Conservation (phyloP, 306 rosid genomes). For the Trifolium repens region DNA sequence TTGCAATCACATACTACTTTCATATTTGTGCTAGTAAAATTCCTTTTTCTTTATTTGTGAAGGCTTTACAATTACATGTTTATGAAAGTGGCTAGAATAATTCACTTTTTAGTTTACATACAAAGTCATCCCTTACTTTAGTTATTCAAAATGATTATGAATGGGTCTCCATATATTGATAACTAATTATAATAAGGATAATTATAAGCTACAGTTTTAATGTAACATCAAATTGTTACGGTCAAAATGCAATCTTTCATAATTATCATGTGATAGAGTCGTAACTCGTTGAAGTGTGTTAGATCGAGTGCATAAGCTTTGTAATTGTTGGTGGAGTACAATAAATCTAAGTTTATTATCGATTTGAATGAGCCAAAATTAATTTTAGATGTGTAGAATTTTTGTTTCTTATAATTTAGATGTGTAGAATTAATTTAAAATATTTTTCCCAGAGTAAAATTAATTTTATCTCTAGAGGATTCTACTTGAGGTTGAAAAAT, state of each 20-base stretch:
- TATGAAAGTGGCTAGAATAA: not conserved
- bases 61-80: constrained; percentile 21
- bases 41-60: constrained; percentile 13
- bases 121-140: constrained; percentile 21
- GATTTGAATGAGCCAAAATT: too few relatives aligned
- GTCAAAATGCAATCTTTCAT: constrained; percentile 61
- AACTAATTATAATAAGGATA: constrained; percentile 48
- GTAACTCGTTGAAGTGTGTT: not conserved
- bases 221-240: constrained; percentile 43
- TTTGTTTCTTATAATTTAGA: too few relatives aligned
- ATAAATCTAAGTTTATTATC: too few relatives aligned
- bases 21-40: not conserved
- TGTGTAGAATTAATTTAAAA: too few relatives aligned
- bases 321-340: too few relatives aligned
- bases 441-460: too few relatives aligned
- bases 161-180: constrained; percentile 51
- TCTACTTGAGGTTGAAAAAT: too few relatives aligned
- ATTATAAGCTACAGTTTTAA: constrained; percentile 47
- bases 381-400: too few relatives aligned
- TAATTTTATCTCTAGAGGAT: too few relatives aligned
- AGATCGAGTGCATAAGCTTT: not conserved
- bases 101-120: constrained; percentile 8
- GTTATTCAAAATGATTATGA: constrained; percentile 45
- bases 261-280: not conserved
- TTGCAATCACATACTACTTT: constrained; percentile 21